Evolutionary conservation across 345 rosid genomes (phyloP), one percentile per base, ranked within the genome.

Genomic region (Barbarea vulgaris): DNA sequence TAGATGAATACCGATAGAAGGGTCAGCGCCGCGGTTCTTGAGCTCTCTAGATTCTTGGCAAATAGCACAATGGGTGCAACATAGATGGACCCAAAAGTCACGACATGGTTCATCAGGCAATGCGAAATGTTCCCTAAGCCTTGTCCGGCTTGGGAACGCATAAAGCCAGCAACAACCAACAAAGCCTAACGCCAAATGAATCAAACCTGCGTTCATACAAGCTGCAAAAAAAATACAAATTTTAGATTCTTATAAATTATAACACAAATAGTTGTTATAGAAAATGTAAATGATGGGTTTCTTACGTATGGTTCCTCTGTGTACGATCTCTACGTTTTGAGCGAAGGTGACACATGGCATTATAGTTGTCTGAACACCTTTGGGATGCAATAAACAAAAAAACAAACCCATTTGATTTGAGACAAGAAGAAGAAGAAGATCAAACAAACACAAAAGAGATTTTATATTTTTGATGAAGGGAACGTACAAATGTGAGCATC

Each of bases 41-140:
- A 87, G 90, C 31, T 87, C 91, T 28, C 90, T 60, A 14, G 82
- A 77, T 33, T 87, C 96, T 70, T 89, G 93, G 28, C 85, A 81
- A 7, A 86, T 82, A 62, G 87, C 81, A 14, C 88, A 83, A 19
- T 19, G 74, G 9, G 84, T 60, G 70, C 85, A 86, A 76, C 59
- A 85, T 17, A 78, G 31, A 51, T 86, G 87, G 4, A 77, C 74
- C 62, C 64, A 41, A 41, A 61, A 74, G 64, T 88, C 89, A 4
- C 84, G 69, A 41, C 83, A 82, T 13, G 90, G 87, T 75, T 83
- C 79, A 34, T 85, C 86, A 9, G 88, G 90, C 36, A 85, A 77
- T 7, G 81, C 80, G 24, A 81, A 82, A 14, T 74, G 84, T 51
- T 64, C 62, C 24, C 88, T 71, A 74, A 88, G 75, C 57, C 76